A percentile compares a stretch with the other conserved stretches of the same genome.
These are phyloP conservation scores for Epichloe sibirici DNA, from an alignment of 2,329 filamentous ascomycete species.

Conservation along the genomic window DNA sequence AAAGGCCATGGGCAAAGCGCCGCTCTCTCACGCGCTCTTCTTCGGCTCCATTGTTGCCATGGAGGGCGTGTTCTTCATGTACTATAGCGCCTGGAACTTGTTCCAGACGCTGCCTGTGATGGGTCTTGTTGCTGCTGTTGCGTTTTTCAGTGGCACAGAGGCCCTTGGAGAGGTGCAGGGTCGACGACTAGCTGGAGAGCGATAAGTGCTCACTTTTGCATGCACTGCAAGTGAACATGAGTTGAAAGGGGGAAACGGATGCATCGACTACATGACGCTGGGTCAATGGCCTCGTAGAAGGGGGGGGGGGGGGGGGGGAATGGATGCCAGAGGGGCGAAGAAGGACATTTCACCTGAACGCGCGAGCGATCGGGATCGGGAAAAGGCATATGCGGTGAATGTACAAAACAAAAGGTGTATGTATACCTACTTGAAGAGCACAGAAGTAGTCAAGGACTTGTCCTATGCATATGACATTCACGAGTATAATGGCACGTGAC, in stretches of 20 bases:
- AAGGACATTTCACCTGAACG: too few relatives aligned
- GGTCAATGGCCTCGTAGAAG: neutral
- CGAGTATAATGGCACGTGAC: neutral
- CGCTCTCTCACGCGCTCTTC: slow-evolving; percentile 72
- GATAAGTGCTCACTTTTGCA: slow-evolving; percentile 21
- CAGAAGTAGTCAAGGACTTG: neutral
- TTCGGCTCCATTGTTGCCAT: slow-evolving; percentile 77
- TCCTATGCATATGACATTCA: too few relatives aligned
- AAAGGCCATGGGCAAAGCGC: slow-evolving; percentile 63
- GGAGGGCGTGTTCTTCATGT: slow-evolving; percentile 87
- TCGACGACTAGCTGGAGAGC: slow-evolving; percentile 64
- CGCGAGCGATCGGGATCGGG: too few relatives aligned
- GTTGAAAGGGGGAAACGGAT: neutral
- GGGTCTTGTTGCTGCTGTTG: slow-evolving; percentile 52
- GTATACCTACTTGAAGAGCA: neutral
- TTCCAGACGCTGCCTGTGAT: slow-evolving; percentile 77
- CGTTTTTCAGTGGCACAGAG: slow-evolving; percentile 78
- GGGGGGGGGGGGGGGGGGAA: too few relatives aligned
- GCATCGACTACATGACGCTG: neutral
- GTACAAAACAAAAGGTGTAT: neutral
- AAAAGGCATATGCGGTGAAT: neutral
- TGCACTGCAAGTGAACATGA: neutral
- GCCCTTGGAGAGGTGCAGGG: slow-evolving; percentile 89
- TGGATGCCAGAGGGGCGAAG: neutral
- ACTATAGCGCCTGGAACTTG: slow-evolving; percentile 85